These are phyloP conservation scores for Brassica juncea DNA, from an alignment of 345 rosid species.

Conservation along the genomic window DNA sequence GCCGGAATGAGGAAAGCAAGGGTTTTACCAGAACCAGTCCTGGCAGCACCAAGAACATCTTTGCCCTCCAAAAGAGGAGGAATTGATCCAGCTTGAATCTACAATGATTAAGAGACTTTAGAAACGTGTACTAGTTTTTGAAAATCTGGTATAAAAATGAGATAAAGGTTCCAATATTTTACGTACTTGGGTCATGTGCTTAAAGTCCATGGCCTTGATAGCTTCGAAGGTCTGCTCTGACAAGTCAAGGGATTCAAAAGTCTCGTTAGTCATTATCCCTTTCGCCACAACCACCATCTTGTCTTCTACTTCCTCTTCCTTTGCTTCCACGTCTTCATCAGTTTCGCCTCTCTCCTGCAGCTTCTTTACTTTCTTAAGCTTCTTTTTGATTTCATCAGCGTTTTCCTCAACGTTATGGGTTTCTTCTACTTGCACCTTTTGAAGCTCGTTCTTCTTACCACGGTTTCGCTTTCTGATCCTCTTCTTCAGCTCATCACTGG, in stretches of 20 bases:
- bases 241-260: constrained; percentile 71
- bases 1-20: constrained; percentile 94
- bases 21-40: constrained; percentile 98
- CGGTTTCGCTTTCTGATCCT: constrained; percentile 47
- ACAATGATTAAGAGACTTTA: constrained; percentile 3
- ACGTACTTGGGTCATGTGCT: constrained; percentile 80
- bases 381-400: constrained; percentile 22
- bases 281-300: constrained; percentile 39
- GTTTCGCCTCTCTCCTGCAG: constrained; percentile 16
- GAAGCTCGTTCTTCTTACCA: constrained; percentile 40
- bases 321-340: constrained; percentile 35
- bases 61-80: constrained; percentile 76
- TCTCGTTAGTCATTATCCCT: constrained; percentile 79
- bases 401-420: constrained; percentile 10
- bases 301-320: constrained; percentile 22
- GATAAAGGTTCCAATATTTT: neutral
- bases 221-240: constrained; percentile 69
- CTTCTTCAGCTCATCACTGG: constrained; percentile 44
- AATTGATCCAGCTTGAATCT: constrained; percentile 93
- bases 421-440: constrained; percentile 25
- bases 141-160: neutral
- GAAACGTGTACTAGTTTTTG: neutral
- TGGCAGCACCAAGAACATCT: constrained; percentile 97
- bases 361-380: constrained; percentile 30
- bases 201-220: constrained; percentile 77